Base-by-base conservation (phyloP, 208 protist genomes). In the Trypanosoma platydactyli region DNA sequence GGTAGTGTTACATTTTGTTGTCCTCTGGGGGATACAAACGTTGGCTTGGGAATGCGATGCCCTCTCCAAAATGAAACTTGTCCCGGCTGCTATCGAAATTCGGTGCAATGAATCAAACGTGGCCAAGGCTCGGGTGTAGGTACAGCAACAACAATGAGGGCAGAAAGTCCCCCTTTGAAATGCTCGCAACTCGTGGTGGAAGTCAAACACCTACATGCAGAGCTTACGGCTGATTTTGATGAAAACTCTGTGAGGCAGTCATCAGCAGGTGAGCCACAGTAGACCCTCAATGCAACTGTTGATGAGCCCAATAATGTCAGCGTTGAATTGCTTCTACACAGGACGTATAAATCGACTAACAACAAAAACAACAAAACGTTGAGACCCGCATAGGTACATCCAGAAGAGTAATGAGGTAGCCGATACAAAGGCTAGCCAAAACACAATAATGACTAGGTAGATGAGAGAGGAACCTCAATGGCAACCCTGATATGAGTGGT, bases 261-360 rank as follows among this genome's bases (percentile, higher is more conserved):
- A 41, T 84, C 87, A 89, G 56, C 84, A 76, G 0, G 69, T 68
- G 71, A 84, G 91, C 84, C 84, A 94, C 30, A 71, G 62, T 6
- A 64, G 57, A 33, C 88, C 84, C 64, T 94, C 88, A 13, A 93
- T 50, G 73, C 90, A 93, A 69, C 74, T 85, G 27, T 87, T 74
- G 24, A 90, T 61, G 71, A 86, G 91, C 18, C 83, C 80, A 9
- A 91, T 41, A 22, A 91, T 74, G 45, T 94, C 88, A 44, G 82
- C 80, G 62, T 91, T 84, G 13, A 94, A 54, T n/a, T 73, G 81
- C 38, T 84, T 80, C 49, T 91, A 76, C 0, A 94, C 82, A 5
- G 89, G 73, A 3, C 84, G 84, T 20, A 94, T 68, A 50, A 94
- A 94, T 11, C 84, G 79, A 25, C 81, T 82, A 50, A 89, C 84